phyloP scores from a whole-genome alignment of 2,329 filamentous ascomycete species.

The Hymenoscyphus repandus region DNA sequence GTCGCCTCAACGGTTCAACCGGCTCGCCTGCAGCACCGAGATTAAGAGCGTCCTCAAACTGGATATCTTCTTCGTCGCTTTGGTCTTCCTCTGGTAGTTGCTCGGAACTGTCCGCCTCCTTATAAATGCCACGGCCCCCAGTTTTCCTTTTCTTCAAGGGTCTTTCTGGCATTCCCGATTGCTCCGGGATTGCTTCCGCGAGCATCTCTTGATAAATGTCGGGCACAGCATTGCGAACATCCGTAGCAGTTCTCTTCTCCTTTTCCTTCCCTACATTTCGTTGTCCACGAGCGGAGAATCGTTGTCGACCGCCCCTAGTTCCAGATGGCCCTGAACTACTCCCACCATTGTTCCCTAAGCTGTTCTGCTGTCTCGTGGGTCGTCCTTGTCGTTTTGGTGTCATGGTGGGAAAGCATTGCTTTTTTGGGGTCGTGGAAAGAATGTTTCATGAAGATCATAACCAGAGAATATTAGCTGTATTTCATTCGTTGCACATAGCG shows the following conservation, averaged over 20 bases:
- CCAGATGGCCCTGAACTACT: slow-evolving; percentile 6
- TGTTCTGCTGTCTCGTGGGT: slow-evolving; percentile 3
- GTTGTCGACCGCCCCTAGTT: background rate
- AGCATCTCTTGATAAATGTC: slow-evolving; percentile 42
- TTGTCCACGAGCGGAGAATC: slow-evolving; percentile 1
- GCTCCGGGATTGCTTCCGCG: slow-evolving; percentile 33
- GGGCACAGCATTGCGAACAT: slow-evolving; percentile 28
- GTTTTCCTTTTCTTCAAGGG: slow-evolving; percentile 34
- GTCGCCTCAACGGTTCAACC: slow-evolving; percentile 14
- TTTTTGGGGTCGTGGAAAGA: background rate
- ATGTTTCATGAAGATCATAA: no score
- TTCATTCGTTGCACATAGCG: no score
- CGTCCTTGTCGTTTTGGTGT: slow-evolving; percentile 15
- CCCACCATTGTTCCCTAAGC: background rate
- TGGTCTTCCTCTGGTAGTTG: slow-evolving; percentile 8
- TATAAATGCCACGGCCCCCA: slow-evolving; percentile 10
- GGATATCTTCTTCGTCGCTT: slow-evolving; percentile 24
- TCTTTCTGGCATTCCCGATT: slow-evolving; percentile 28
- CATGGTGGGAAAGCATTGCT: slow-evolving; percentile 9
- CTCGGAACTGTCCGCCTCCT: slow-evolving; percentile 11
- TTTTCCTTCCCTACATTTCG: slow-evolving; percentile 20
- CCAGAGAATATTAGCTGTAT: no score
- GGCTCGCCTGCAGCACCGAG: background rate
- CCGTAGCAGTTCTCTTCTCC: slow-evolving; percentile 13
- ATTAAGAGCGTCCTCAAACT: slow-evolving; percentile 30